Evolutionary conservation across 164 flowering plant species (phyloP), one percentile per base, ranked within the genome.

Genomic region (Brasenia schreberi): DNA sequence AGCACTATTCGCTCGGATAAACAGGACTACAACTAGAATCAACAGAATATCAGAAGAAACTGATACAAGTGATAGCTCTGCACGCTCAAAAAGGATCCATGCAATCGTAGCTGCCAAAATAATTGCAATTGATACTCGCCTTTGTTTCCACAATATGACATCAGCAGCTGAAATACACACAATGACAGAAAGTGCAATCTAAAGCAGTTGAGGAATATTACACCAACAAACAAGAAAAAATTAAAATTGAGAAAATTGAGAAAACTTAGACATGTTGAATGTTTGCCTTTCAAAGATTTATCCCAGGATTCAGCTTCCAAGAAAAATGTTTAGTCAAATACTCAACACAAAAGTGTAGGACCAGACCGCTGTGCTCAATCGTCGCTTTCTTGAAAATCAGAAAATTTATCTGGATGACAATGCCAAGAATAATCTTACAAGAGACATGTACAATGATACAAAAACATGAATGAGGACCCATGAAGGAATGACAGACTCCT

Each of bases 41-140:
- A 91, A 87, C 75, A 94, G 75, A 67, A 91, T 78, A 69, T 94
- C 93, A 6, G 96, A 91, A 74, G 82, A 86, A 74, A 91, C 66
- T 18, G 96, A 77, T 66, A 94, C 76, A 74, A 83, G 83, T 33
- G 99, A 80, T 64, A 94, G 76, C 53, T 92, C 99, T 1, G 99
- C 83, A 5, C 69, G 72, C 84, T 88, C 97, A 74, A 87, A 81
- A 43, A 87, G 70, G 18, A 89, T 65, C 99, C 99, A 94, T 16
- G 88, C 84, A 70, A 81, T 78, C 5, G 99, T 87, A 43, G 97
- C 88, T 66, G 82, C 85, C 63, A 89, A 64, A 56, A 85, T 77
- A 66, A 88, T 76, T 33, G 95, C 96, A 74, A 74, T 74, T 19
- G 97, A 85, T 71, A 84, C 77, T 63, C 63, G 82, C 64, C 80